These are phyloP conservation scores for Penicillium cosmopolitanum DNA, from an alignment of 495 filamentous ascomycete genomes.

Conservation along the genomic window DNA sequence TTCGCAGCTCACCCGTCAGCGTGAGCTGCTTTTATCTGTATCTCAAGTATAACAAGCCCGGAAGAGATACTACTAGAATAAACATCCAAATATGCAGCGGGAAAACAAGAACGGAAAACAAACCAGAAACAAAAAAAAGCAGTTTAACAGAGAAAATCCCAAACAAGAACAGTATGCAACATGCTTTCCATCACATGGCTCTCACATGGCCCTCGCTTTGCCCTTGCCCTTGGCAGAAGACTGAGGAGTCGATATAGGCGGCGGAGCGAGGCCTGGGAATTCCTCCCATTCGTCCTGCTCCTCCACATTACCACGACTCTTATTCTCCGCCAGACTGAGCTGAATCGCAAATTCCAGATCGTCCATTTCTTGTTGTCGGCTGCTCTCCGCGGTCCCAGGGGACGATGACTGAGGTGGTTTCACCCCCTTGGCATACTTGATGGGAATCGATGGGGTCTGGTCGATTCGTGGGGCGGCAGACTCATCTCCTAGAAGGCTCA, in stretches of 20 bases:
- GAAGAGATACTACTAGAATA: neutral
- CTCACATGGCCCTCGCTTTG: slow-evolving; percentile 46
- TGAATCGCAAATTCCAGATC: slow-evolving; percentile 85
- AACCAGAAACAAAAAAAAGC: slow-evolving; percentile 4
- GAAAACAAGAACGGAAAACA: neutral
- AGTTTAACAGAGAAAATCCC: neutral
- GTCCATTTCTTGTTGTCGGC: slow-evolving; percentile 58
- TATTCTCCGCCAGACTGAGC: slow-evolving; percentile 81
- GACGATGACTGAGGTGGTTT: slow-evolving; percentile 20
- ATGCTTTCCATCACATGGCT: slow-evolving; percentile 21
- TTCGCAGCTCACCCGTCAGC: no score
- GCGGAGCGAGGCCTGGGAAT: slow-evolving; percentile 57
- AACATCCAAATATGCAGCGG: neutral
- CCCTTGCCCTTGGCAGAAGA: slow-evolving; percentile 45
- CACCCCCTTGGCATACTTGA: slow-evolving; percentile 53
- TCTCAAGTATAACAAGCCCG: no score
- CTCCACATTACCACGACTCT: slow-evolving; percentile 48
- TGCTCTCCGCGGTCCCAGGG: slow-evolving; percentile 38
- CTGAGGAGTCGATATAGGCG: slow-evolving; percentile 48
- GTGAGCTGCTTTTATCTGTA: no score
- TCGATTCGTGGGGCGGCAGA: slow-evolving; percentile 19
- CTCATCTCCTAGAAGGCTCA: slow-evolving; percentile 66
- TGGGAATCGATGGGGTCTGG: slow-evolving; percentile 49
- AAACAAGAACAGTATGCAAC: neutral
- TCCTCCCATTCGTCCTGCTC: slow-evolving; percentile 47